Evolutionary conservation across 2,329 filamentous ascomycete genomes (phyloP), one percentile per base, ranked within the genome.

Genomic region (Shiraia sp.): DNA sequence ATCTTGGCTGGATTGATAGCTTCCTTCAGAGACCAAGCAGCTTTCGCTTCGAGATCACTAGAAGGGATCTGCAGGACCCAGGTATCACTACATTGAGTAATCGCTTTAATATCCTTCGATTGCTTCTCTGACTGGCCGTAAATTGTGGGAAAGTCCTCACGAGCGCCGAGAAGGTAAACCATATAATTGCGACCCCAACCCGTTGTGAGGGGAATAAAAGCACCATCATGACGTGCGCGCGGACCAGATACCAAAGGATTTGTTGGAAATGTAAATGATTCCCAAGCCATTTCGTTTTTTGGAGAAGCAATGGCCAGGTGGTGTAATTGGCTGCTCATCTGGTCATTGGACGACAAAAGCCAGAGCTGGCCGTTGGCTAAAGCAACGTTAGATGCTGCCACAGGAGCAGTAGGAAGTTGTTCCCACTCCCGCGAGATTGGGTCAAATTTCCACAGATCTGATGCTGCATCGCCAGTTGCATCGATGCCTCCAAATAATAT

Each of bases 51-150:
- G 6, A 67, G 39, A 29, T 61, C 45, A 36, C 59, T 66, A 4
- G 71, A 73, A 2, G 68, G 70, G 6, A 74, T 61, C 41, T 75
- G 73, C n/a, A 73, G 64, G 0, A 63, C 69, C 72, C 72, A 74
- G n/a, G 71, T 64, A 42, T 74, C 72, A 40, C 65, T 69, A 59
- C 69, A 72, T 31, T 62, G 59, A 7, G 57, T 61, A 13, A 55
- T 30, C 15, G 57, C 31, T 22, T 53, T 27, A 10, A 51, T 24
- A 8, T 45, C 16, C 34, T 46, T 42, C 6, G 32, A 33, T 25
- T 53, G 47, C 22, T 53, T 38, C 3, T 32, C 22, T 10, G 27
- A n/a, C 25, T 32, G 4, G 15, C 14, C n/a, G 24, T 14, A 12
- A 5, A 15, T 31, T 2, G 39, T 13, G 25, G 35, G 16, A 1